Evolutionary conservation across 73 alveolate species (phyloP).

Genomic region (Stentor coeruleus): DNA sequence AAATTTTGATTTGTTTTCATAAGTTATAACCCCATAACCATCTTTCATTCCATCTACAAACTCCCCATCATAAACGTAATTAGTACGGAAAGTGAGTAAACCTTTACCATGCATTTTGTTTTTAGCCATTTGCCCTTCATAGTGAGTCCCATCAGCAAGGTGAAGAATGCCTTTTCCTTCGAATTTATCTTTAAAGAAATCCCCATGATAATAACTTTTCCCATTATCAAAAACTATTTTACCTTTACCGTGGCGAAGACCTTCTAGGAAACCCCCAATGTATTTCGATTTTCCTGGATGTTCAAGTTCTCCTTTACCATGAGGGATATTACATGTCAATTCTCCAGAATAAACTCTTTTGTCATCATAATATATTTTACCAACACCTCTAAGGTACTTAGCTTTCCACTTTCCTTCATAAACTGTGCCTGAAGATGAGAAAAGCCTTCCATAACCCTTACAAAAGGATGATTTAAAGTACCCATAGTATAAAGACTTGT

Average conservation of each 20-base stretch:
- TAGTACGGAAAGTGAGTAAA: not conserved
- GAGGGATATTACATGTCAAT: not conserved
- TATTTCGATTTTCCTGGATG: not conserved
- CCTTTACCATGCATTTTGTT: constrained; percentile 30
- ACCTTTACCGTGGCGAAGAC: constrained; percentile 12
- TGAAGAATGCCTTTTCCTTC: constrained; percentile 16
- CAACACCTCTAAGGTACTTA: not conserved
- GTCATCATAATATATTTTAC: not conserved
- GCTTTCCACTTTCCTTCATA: constrained; percentile 19
- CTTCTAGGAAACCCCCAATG: constrained; percentile 3
- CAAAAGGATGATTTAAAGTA: not conserved
- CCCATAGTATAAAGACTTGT: not conserved
- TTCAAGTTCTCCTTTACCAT: constrained; percentile 20
- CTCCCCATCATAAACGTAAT: not conserved
- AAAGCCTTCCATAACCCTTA: constrained; percentile 5
- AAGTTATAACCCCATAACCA: constrained; percentile 11
- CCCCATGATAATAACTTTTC: constrained; percentile 12
- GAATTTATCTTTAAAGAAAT: not conserved
- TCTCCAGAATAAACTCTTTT: not conserved
- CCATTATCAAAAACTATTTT: not conserved
- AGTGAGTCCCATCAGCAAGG: not conserved
- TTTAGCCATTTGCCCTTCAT: constrained; percentile 23
- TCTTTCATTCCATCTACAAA: not conserved
- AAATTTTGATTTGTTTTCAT: not conserved
- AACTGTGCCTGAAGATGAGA: not conserved